A percentile compares a stretch with the other conserved stretches of the same genome.
phyloP scores from a whole-genome alignment of 371 early-diverging fungal species.

The Saksenaea oblongispora region DNA sequence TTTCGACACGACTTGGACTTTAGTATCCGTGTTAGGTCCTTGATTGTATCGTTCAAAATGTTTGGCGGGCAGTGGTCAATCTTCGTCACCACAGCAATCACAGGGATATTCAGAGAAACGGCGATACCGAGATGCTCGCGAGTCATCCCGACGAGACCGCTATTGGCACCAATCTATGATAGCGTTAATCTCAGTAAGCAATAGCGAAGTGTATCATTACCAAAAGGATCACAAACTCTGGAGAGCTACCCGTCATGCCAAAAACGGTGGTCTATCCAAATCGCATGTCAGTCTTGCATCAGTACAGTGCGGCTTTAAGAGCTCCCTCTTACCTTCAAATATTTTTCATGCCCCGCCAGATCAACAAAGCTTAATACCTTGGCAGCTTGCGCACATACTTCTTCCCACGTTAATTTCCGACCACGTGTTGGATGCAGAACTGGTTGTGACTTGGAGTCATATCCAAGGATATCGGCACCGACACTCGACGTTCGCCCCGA shows the following conservation, averaged over 20 bases:
- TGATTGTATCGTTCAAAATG: slow-evolving; percentile 81
- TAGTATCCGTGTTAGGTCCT: slow-evolving; percentile 79
- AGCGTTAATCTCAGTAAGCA: not conserved
- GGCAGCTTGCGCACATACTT: slow-evolving; percentile 72
- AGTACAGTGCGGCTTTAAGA: too few relatives aligned
- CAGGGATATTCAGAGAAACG: slow-evolving; percentile 83
- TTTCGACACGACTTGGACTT: slow-evolving; percentile 91
- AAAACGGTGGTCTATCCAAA: slow-evolving; percentile 80
- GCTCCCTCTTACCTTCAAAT: slow-evolving; percentile 68
- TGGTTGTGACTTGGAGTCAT: slow-evolving; percentile 65
- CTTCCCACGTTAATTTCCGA: slow-evolving; percentile 79
- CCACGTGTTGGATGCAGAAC: slow-evolving; percentile 48
- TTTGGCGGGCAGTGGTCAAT: slow-evolving; percentile 91
- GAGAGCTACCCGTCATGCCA: slow-evolving; percentile 89
- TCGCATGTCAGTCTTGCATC: too few relatives aligned
- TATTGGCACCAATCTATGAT: slow-evolving; percentile 76
- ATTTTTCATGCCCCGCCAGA: slow-evolving; percentile 92
- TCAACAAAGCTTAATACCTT: slow-evolving; percentile 90
- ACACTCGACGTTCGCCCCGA: slow-evolving; percentile 91
- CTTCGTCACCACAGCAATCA: slow-evolving; percentile 89
- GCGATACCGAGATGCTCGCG: slow-evolving; percentile 93
- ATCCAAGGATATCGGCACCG: slow-evolving; percentile 89
- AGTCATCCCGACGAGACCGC: slow-evolving; percentile 92
- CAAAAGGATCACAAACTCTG: slow-evolving; percentile 92
- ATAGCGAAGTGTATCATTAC: slow-evolving; percentile 21